Conservation (phyloP, 2,329 filamentous ascomycete species). For the Talaromyces verruculosus region DNA sequence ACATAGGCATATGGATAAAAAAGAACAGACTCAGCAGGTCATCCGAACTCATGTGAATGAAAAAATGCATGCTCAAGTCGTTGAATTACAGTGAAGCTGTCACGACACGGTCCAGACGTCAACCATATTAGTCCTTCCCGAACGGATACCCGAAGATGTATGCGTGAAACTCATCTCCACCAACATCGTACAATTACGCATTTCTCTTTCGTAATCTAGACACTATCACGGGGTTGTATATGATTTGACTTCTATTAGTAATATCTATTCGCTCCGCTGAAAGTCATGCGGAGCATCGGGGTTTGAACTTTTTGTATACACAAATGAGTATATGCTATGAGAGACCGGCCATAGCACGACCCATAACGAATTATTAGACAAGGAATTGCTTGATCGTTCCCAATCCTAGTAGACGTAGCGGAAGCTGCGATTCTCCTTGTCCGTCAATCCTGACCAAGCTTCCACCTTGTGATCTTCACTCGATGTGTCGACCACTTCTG, state of each 20-base stretch:
- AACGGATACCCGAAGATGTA: neutral
- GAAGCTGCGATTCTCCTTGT: conserved; percentile 36
- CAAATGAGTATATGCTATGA: neutral
- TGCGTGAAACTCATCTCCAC: neutral
- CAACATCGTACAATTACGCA: neutral
- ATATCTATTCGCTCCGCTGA: neutral
- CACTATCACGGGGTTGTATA: neutral
- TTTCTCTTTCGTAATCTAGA: neutral
- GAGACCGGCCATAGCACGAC: neutral
- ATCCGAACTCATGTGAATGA: neutral
- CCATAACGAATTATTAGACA: neutral
- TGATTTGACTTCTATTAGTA: neutral
- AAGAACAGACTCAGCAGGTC: neutral
- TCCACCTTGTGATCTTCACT: conserved; percentile 24
- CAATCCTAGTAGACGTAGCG: conserved; percentile 37
- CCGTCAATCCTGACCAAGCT: conserved; percentile 37
- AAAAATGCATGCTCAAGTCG: neutral
- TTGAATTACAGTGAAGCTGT: neutral
- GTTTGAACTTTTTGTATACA: neutral
- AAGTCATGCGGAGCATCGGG: neutral
- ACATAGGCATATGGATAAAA: neutral
- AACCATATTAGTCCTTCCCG: neutral
- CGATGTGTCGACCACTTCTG: conserved; percentile 21
- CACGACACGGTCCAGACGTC: neutral
- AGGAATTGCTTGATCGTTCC: neutral